These are phyloP conservation scores for Saturnispora dispora DNA, from an alignment of 805 yeast genomes.

Conservation along the genomic window DNA sequence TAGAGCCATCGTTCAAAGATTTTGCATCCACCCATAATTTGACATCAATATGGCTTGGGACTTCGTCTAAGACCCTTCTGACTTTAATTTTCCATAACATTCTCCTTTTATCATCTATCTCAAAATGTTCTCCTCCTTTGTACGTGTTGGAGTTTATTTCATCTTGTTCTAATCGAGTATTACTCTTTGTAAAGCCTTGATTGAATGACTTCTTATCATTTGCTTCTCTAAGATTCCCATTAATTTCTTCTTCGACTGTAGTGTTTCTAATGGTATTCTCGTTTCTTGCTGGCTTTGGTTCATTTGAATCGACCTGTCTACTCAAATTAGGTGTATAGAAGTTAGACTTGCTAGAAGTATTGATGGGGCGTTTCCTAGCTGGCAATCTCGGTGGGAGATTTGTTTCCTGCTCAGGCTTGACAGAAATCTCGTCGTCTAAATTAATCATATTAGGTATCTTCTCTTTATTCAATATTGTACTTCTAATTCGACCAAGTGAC, in stretches of 20 bases:
- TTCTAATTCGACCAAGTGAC: background rate
- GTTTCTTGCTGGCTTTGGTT: background rate
- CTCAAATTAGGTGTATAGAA: background rate
- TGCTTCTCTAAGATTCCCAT: background rate
- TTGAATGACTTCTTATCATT: background rate
- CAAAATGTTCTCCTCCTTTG: background rate
- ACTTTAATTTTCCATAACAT: constrained; percentile 52
- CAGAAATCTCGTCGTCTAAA: background rate
- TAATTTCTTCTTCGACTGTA: background rate
- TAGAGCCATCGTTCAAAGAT: constrained; percentile 29
- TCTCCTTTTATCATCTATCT: constrained; percentile 35
- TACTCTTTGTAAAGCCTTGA: background rate
- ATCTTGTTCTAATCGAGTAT: background rate
- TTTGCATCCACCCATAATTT: constrained; percentile 36
- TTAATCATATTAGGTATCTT: constrained; percentile 1
- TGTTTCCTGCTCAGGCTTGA: background rate
- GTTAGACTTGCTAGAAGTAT: background rate
- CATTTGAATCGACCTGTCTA: background rate
- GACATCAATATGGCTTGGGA: constrained; percentile 33
- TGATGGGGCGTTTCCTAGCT: background rate
- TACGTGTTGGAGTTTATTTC: background rate
- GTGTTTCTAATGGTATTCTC: background rate
- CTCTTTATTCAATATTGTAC: constrained; percentile 5
- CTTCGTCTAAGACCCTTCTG: constrained; percentile 30
- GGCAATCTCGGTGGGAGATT: background rate